phyloP scores from a whole-genome alignment of 192 early-diverging fungal species.

The Haplosporangium gracile region DNA sequence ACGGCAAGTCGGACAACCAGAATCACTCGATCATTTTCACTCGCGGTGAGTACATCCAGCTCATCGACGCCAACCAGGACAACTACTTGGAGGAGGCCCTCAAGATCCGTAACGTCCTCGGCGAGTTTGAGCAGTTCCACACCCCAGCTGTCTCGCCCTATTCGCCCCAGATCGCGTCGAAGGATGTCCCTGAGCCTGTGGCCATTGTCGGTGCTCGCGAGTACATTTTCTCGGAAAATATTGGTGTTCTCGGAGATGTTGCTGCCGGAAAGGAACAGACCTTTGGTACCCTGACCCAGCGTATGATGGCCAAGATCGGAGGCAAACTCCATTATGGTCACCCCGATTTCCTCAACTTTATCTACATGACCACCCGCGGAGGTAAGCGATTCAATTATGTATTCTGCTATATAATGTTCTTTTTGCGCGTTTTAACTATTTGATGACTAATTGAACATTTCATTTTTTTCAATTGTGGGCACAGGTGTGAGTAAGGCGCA shows the following conservation, averaged over 20 bases:
- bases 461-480: neutral
- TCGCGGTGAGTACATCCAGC: slow-evolving; percentile 89
- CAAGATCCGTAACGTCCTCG: slow-evolving; percentile 88
- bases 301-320: slow-evolving; percentile 88
- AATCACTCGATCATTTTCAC: slow-evolving; percentile 88
- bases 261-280: slow-evolving; percentile 92
- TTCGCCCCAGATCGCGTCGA: slow-evolving; percentile 69
- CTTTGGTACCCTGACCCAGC: slow-evolving; percentile 88
- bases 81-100: slow-evolving; percentile 93
- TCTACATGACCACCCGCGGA: slow-evolving; percentile 90
- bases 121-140: slow-evolving; percentile 87
- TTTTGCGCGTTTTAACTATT: neutral
- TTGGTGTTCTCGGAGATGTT: slow-evolving; percentile 89
- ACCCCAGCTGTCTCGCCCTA: slow-evolving; percentile 77
- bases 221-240: slow-evolving; percentile 89
- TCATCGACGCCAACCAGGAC: slow-evolving; percentile 93
- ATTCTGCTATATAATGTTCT: neutral
- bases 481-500: slow-evolving; percentile 87
- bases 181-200: slow-evolving; percentile 71
- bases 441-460: neutral
- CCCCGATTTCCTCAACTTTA: slow-evolving; percentile 90
- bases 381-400: slow-evolving; percentile 43
- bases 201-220: slow-evolving; percentile 91
- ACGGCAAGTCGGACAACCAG: slow-evolving; percentile 94
- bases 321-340: slow-evolving; percentile 90